Percentiles rank a stretch among this genome's conserved stretches.
These are phyloP conservation scores for Davidsoniella australis DNA, from an alignment of 2,329 filamentous ascomycete species.

Conservation along the genomic window DNA sequence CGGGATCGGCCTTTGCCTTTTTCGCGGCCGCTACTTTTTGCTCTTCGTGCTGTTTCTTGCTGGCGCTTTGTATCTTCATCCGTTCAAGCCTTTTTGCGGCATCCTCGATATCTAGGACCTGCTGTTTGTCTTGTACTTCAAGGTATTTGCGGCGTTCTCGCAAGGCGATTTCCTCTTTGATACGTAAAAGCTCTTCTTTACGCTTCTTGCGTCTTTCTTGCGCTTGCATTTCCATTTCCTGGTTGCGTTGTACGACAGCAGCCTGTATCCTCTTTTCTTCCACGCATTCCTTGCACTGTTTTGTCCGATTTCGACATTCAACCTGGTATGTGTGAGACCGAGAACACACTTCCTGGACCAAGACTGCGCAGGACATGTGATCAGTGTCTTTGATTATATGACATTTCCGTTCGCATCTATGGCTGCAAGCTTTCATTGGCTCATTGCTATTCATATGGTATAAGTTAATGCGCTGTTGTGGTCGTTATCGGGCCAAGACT, in stretches of 20 bases:
- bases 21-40: background rate
- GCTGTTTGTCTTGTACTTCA: conserved; percentile 25
- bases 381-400: conserved; percentile 45
- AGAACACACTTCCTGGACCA: conserved; percentile 29
- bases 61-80: background rate
- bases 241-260: conserved; percentile 27
- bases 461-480: background rate
- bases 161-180: conserved; percentile 38
- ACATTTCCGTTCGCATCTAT: conserved; percentile 42
- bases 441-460: conserved; percentile 23
- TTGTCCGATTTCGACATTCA: conserved; percentile 26
- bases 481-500: background rate
- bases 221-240: conserved; percentile 33
- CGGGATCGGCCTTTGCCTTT: background rate
- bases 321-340: conserved; percentile 32
- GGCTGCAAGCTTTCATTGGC: conserved; percentile 37
- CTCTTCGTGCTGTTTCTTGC: background rate
- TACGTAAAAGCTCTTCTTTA: conserved; percentile 24
- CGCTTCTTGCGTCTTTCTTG: conserved; percentile 28
- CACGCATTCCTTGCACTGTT: conserved; percentile 33
- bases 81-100: conserved; percentile 14
- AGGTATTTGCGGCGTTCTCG: conserved; percentile 27
- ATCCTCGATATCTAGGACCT: conserved; percentile 12
- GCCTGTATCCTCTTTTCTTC: conserved; percentile 29
- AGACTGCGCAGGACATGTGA: conserved; percentile 21